Evolutionary conservation across 2,329 filamentous ascomycete species (phyloP).

Genomic region (Stachybotrys chartarum): DNA sequence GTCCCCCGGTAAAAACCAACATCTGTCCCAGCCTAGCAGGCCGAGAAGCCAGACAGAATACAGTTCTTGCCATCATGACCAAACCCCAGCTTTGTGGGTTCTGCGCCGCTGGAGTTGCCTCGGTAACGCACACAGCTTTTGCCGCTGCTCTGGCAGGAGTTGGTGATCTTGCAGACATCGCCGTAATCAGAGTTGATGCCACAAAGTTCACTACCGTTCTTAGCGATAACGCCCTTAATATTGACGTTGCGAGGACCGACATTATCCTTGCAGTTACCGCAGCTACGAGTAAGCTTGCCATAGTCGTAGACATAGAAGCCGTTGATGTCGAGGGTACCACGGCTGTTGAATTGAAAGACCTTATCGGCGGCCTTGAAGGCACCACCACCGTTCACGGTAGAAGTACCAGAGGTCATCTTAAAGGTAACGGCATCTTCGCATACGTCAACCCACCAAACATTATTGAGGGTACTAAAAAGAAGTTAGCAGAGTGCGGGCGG

Average conservation of each 20-base stretch:
- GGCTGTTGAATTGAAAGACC: slow-evolving; percentile 39
- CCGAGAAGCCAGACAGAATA: too few relatives aligned
- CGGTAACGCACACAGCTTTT: neutral
- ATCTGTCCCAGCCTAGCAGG: too few relatives aligned
- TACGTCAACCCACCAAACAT: neutral
- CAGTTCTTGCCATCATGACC: too few relatives aligned
- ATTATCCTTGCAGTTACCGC: slow-evolving; percentile 34
- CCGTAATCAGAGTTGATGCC: slow-evolving; percentile 1
- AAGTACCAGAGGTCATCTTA: slow-evolving; percentile 1
- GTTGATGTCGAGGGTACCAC: slow-evolving; percentile 30
- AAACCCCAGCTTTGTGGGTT: too few relatives aligned
- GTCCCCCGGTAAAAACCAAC: too few relatives aligned
- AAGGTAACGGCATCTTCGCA: neutral
- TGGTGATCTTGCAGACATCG: neutral
- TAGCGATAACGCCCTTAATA: neutral
- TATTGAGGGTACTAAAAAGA: slow-evolving; percentile 2
- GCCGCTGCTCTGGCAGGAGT: slow-evolving; percentile 1
- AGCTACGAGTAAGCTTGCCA: slow-evolving; percentile 40
- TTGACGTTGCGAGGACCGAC: slow-evolving; percentile 19
- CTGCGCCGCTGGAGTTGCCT: neutral
- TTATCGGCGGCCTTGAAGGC: slow-evolving; percentile 37
- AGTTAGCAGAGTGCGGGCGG: neutral
- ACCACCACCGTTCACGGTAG: slow-evolving; percentile 12
- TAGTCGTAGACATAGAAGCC: slow-evolving; percentile 36
- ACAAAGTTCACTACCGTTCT: neutral